Evolutionary conservation across 2,329 filamentous ascomycete species (phyloP), one percentile per base, ranked within the genome.

Genomic region (Ascosphaera apis): DNA sequence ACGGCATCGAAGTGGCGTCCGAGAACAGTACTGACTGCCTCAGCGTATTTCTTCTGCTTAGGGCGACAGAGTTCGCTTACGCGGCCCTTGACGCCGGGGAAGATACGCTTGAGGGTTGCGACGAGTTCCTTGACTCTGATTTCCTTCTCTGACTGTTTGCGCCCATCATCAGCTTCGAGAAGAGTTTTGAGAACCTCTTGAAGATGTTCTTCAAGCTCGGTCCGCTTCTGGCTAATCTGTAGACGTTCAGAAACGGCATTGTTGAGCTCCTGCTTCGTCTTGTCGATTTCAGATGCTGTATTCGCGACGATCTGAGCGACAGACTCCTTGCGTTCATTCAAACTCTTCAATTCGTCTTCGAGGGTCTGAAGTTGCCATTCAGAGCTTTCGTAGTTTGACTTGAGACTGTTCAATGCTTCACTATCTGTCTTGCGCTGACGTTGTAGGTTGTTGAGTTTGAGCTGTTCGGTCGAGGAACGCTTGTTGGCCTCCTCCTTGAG

Each of bases 21-120:
- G 3, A 98, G 69, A 4, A 91, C 83, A 15, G 82, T 91, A 47
- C 81, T 82, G 42, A 98, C 80, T 33, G 88, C 88, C 45, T 88
- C 81, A 43, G 88, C 80, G 48, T 76, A 98, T 53, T 93, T 95
- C 58, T 91, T 93, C 58, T 93, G 82, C 55, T 93, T 95, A 1
- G 88, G 86, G 44, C 81, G 84, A 60, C 88, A 93, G 31, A 98
- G 68, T 44, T 92, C 82, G 42, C 82, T 81, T 33, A 95, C 71
- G 33, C 86, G 75, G 15, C 88, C 88, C 44, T 80, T 80, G 32
- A 98, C 86, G 33, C 86, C 86, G 1, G 83, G 81, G 47, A 83
- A 92, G 42, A 92, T 78, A 36, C 83, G 76, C 54, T 91, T 92
- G 47, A 98, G 64, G 21, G 80, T 75, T 8, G 75, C 72, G 23